Percentiles rank a stretch among this genome's conserved stretches.
Conservation (phyloP, 371 early-diverging fungal genomes). For the Mucor lusitanicus region DNA sequence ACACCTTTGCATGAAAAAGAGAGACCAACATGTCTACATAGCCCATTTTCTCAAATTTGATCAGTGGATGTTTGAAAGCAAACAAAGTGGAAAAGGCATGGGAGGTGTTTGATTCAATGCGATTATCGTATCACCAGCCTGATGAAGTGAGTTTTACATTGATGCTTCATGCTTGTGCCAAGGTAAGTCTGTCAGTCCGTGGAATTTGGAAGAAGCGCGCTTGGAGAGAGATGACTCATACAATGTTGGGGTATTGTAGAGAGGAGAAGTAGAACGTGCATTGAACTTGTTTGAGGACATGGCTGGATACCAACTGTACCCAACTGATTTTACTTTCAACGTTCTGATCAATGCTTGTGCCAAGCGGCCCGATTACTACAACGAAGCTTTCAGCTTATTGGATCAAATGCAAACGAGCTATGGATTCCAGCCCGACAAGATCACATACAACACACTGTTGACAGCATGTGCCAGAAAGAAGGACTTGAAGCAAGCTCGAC, state of each 20-base stretch:
- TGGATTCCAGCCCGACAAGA: slow-evolving; percentile 76
- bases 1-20: not conserved
- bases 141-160: slow-evolving; percentile 79
- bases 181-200: slow-evolving; percentile 38
- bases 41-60: slow-evolving; percentile 76
- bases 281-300: slow-evolving; percentile 86
- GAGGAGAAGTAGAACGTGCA: slow-evolving; percentile 78
- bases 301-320: slow-evolving; percentile 62
- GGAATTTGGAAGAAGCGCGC: too few species aligned
- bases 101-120: slow-evolving; percentile 90
- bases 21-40: slow-evolving; percentile 6
- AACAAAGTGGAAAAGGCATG: slow-evolving; percentile 79
- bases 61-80: slow-evolving; percentile 80
- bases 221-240: too few species aligned
- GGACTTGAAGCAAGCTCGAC: slow-evolving; percentile 63
- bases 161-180: slow-evolving; percentile 93
- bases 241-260: slow-evolving; percentile 16
- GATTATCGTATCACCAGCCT: slow-evolving; percentile 74
- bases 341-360: slow-evolving; percentile 87
- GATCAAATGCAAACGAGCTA: slow-evolving; percentile 78
- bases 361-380: slow-evolving; percentile 77
- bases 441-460: slow-evolving; percentile 83
- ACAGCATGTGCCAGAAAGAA: slow-evolving; percentile 72
- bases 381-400: slow-evolving; percentile 78
- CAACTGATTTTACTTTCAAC: slow-evolving; percentile 85